Conservation (phyloP, 179 eudicot genomes). For the Beta lomatogona region DNA sequence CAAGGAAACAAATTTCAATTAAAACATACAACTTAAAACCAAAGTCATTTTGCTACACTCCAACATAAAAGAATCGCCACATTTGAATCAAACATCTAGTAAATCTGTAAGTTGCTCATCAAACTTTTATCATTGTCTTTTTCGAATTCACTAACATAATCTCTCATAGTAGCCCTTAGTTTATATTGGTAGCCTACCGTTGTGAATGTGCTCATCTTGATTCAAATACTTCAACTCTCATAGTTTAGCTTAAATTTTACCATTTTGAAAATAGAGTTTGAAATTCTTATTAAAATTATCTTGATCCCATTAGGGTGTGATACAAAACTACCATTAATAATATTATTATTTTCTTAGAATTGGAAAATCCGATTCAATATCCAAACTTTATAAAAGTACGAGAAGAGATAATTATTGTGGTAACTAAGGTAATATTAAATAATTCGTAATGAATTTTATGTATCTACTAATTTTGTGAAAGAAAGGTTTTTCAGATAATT, state of each 20-base stretch:
- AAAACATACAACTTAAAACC: not conserved
- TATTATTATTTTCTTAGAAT: no score
- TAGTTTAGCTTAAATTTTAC: not conserved
- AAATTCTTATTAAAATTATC: no score
- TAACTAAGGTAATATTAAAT: no score
- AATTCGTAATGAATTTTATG: no score
- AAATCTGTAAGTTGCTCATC: conserved; percentile 7
- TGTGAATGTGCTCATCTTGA: not conserved
- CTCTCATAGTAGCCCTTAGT: not conserved
- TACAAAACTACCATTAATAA: no score
- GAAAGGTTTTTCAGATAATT: no score
- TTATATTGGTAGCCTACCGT: not conserved
- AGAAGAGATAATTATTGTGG: no score
- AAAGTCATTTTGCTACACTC: conserved; percentile 3
- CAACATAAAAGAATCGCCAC: not conserved
- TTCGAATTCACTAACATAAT: not conserved
- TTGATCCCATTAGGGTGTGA: no score
- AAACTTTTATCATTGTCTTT: not conserved
- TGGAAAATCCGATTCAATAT: no score
- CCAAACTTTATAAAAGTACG: no score
- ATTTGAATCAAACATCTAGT: not conserved
- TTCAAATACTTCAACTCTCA: not conserved
- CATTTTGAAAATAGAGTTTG: not conserved
- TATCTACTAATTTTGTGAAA: no score
- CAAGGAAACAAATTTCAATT: not conserved